Evolutionary conservation across 805 yeast genomes (phyloP).

Genomic region (Zygosaccharomyces gambellarensis): DNA sequence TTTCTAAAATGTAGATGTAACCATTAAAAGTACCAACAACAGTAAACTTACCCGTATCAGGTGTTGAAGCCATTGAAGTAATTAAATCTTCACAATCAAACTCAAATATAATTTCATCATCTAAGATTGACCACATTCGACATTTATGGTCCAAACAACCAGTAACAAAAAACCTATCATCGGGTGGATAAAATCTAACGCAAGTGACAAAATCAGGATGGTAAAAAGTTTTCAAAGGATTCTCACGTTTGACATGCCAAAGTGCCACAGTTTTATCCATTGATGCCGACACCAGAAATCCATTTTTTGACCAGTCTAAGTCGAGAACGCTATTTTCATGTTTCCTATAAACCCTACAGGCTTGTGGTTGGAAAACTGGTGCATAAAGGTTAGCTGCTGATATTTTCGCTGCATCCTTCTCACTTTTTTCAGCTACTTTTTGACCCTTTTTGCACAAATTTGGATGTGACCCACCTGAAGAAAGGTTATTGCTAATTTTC

Average conservation of each 20-base stretch:
- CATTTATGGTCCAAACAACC: slow-evolving; percentile 75
- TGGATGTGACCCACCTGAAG: neutral
- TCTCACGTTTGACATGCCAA: slow-evolving; percentile 75
- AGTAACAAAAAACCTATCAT: slow-evolving; percentile 80
- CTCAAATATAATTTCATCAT: slow-evolving; percentile 55
- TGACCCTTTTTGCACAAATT: slow-evolving; percentile 2
- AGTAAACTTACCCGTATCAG: slow-evolving; percentile 53
- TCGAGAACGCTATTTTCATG: slow-evolving; percentile 70
- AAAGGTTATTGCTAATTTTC: neutral
- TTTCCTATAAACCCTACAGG: slow-evolving; percentile 55
- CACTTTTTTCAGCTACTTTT: slow-evolving; percentile 2
- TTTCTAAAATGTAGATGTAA: slow-evolving; percentile 52
- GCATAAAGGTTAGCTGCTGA: slow-evolving; percentile 42
- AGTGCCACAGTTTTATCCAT: slow-evolving; percentile 79
- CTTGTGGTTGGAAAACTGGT: slow-evolving; percentile 71
- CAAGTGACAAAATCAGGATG: slow-evolving; percentile 83
- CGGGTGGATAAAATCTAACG: slow-evolving; percentile 74
- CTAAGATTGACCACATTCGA: slow-evolving; percentile 82
- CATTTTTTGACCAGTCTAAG: slow-evolving; percentile 83
- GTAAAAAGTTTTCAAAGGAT: slow-evolving; percentile 56
- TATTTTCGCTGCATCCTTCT: slow-evolving; percentile 1
- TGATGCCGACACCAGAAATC: slow-evolving; percentile 72
- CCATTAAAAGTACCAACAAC: slow-evolving; percentile 81
- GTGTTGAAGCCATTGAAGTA: slow-evolving; percentile 71
- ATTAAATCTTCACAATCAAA: slow-evolving; percentile 60